Percentiles rank a stretch among this genome's conserved stretches.
Evolutionary conservation across 176 grass and related monocot genomes (phyloP).

Genomic region (Oryza longistaminata): DNA sequence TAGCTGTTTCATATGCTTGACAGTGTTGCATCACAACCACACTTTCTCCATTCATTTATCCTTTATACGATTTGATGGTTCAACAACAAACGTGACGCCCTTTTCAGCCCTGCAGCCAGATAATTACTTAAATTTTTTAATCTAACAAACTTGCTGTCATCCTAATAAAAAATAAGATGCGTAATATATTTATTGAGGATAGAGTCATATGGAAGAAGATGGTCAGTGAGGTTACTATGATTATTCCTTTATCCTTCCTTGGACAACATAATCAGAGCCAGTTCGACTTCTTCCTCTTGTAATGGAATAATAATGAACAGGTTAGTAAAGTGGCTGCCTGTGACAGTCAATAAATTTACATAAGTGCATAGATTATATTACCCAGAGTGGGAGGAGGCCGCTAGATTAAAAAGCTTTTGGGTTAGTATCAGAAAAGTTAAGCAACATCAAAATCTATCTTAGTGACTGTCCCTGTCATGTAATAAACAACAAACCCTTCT

Average conservation of each 20-base stretch:
- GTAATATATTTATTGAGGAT: constrained; percentile 25
- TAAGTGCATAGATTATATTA: constrained; percentile 40
- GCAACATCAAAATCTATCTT: constrained; percentile 32
- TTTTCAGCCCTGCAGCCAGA: constrained; percentile 14
- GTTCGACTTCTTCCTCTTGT: constrained; percentile 55
- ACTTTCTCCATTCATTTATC: neutral
- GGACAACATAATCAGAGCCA: constrained; percentile 58
- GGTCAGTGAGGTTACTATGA: constrained; percentile 37
- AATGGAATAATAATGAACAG: constrained; percentile 49
- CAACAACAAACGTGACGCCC: constrained; percentile 14
- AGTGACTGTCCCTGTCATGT: constrained; percentile 50
- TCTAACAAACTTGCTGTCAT: constrained; percentile 21
- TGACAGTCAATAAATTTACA: constrained; percentile 38
- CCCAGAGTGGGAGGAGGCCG: neutral
- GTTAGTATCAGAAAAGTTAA: constrained; percentile 43
- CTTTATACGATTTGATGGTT: constrained; percentile 33
- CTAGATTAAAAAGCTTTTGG: constrained; percentile 24
- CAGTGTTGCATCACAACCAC: constrained; percentile 2
- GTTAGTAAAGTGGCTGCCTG: constrained; percentile 26
- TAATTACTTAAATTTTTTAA: neutral
- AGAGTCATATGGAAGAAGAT: constrained; percentile 44
- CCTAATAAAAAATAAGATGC: constrained; percentile 31
- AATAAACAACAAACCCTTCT: constrained; percentile 44
- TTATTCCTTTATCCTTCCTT: constrained; percentile 44
- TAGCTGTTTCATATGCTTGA: constrained; percentile 39